Evolutionary conservation across 2,329 filamentous ascomycete species (phyloP).

Genomic region (Bipolaris victoriae): DNA sequence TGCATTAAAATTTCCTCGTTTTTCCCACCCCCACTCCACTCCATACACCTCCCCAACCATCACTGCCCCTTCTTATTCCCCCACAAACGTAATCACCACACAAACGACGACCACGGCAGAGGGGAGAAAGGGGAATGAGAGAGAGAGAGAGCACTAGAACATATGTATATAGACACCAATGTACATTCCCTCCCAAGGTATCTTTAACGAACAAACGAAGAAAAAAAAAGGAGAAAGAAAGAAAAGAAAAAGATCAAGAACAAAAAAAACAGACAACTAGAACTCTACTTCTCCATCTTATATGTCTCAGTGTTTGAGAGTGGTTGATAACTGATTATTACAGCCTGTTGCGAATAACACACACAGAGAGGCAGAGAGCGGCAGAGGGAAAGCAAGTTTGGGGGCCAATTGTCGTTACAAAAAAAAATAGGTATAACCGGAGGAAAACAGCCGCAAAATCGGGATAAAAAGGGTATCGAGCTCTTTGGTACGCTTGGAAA

Average conservation of each 20-base stretch:
- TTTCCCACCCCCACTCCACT: too few species aligned
- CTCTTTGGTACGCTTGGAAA: slow-evolving; percentile 32
- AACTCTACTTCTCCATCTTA: slow-evolving; percentile 7
- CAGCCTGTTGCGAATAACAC: slow-evolving; percentile 1
- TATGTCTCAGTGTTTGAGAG: too few species aligned
- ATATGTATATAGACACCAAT: slow-evolving; percentile 17
- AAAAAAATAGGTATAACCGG: neutral
- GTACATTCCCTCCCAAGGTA: slow-evolving; percentile 19
- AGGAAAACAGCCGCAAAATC: slow-evolving; percentile 10
- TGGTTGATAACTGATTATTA: too few species aligned
- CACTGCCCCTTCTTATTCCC: neutral
- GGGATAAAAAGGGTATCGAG: slow-evolving; percentile 41
- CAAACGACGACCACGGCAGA: too few species aligned
- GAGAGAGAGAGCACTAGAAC: neutral
- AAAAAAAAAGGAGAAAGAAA: neutral
- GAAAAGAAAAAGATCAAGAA: slow-evolving; percentile 3
- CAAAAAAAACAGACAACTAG: slow-evolving; percentile 14
- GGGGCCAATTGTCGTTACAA: slow-evolving; percentile 8
- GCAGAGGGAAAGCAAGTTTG: slow-evolving; percentile 4
- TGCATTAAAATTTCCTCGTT: too few species aligned
- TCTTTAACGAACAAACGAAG: slow-evolving; percentile 8
- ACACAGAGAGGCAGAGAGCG: too few species aligned
- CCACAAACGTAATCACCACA: too few species aligned
- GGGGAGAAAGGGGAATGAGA: neutral
- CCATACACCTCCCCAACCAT: too few species aligned